Conservation (phyloP, 106 monocot genomes). For the Dactylorhiza incarnata region DNA sequence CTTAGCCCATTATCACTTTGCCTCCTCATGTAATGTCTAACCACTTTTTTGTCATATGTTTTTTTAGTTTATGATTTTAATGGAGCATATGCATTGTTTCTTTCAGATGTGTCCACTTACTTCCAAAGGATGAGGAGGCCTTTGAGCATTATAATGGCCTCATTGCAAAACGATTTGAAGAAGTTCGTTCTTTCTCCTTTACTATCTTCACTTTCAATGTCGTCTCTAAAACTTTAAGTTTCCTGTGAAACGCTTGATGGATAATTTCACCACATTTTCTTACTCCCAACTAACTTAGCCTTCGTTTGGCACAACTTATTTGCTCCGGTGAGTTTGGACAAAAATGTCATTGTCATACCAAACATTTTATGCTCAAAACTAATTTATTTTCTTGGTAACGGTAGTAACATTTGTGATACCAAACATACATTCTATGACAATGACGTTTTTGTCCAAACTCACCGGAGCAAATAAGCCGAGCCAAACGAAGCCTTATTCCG, state of each 20-base stretch:
- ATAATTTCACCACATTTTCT: not conserved
- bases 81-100: not conserved
- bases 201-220: not conserved
- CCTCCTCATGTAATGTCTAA: not conserved
- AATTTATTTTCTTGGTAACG: too few species aligned
- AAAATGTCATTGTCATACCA: too few species aligned
- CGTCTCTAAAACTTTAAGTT: not conserved
- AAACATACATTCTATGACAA: too few species aligned
- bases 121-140: slow-evolving; percentile 74
- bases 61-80: not conserved
- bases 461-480: too few species aligned
- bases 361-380: too few species aligned
- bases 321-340: too few species aligned
- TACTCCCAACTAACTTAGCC: not conserved
- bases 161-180: slow-evolving; percentile 45
- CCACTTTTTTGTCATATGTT: not conserved
- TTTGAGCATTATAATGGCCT: slow-evolving; percentile 55
- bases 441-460: too few species aligned
- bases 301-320: too few species aligned
- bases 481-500: too few species aligned
- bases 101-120: slow-evolving; percentile 60
- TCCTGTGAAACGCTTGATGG: not conserved
- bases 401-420: too few species aligned
- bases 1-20: not conserved
- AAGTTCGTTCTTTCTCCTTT: slow-evolving; percentile 30